These are phyloP conservation scores for Leccinum ochraceum DNA, from an alignment of 768 basidiomycete species.

Conservation along the genomic window DNA sequence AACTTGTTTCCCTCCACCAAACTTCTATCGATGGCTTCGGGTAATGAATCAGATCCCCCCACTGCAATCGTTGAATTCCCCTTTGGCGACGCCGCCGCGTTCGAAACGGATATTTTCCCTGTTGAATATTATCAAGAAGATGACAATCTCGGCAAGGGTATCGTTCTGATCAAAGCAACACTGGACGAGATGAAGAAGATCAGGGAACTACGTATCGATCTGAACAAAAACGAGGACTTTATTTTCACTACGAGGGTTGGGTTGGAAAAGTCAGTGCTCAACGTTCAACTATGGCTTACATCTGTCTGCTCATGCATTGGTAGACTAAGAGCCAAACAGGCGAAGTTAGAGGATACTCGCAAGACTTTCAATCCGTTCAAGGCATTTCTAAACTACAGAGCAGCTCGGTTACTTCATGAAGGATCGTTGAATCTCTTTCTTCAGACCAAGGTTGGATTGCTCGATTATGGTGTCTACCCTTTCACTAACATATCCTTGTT, in stretches of 20 bases:
- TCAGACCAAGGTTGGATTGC: background rate
- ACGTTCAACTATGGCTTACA: too few relatives aligned
- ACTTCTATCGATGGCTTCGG: too few relatives aligned
- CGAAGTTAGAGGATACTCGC: background rate
- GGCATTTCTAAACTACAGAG: conserved; percentile 1
- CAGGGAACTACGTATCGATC: background rate
- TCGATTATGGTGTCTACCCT: background rate
- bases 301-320: too few relatives aligned
- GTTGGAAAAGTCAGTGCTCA: too few relatives aligned
- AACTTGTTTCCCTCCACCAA: too few relatives aligned
- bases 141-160: background rate
- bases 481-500: too few relatives aligned
- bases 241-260: too few relatives aligned
- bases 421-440: background rate
- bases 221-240: too few relatives aligned
- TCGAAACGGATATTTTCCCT: background rate
- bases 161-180: conserved; percentile 3
- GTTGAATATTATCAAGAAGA: background rate
- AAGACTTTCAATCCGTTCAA: conserved; percentile 8
- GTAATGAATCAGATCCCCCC: too few relatives aligned
- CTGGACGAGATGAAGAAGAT: conserved; percentile 9
- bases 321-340: too few relatives aligned
- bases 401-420: conserved; percentile 1
- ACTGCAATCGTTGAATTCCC: too few relatives aligned
- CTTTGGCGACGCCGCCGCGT: background rate